Evolutionary conservation across 306 rosid species (phyloP).

Genomic region (Castanospermum australe): DNA sequence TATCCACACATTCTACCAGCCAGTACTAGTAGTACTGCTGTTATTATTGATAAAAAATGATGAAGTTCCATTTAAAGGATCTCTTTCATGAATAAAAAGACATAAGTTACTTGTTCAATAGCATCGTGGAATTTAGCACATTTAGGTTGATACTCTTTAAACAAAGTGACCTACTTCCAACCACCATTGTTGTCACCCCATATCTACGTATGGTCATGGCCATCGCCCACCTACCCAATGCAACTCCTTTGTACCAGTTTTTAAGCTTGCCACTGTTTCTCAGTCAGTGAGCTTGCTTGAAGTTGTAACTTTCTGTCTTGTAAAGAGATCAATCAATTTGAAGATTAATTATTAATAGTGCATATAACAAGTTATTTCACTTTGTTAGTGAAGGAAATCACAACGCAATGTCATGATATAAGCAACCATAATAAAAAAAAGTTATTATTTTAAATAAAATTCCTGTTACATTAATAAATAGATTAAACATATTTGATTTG

Average conservation of each 20-base stretch:
- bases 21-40: no score
- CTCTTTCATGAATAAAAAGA: no score
- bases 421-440: not conserved
- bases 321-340: not conserved
- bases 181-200: conserved; percentile 40
- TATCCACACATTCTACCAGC: no score
- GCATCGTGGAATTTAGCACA: conserved; percentile 15
- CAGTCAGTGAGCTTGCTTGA: conserved; percentile 22
- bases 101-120: not conserved
- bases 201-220: conserved; percentile 28
- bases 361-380: not conserved
- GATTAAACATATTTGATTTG: no score
- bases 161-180: conserved; percentile 32
- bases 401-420: not conserved
- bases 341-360: no score
- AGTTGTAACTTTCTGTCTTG: not conserved
- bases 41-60: no score
- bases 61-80: no score
- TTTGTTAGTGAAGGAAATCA: no score
- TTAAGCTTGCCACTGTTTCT: conserved; percentile 16
- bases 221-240: conserved; percentile 21
- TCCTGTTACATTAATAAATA: no score
- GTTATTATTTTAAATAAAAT: no score
- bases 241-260: not conserved
- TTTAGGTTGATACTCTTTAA: not conserved